Base-by-base conservation (phyloP, 768 basidiomycete genomes). In the Pisolithus marmoratus region DNA sequence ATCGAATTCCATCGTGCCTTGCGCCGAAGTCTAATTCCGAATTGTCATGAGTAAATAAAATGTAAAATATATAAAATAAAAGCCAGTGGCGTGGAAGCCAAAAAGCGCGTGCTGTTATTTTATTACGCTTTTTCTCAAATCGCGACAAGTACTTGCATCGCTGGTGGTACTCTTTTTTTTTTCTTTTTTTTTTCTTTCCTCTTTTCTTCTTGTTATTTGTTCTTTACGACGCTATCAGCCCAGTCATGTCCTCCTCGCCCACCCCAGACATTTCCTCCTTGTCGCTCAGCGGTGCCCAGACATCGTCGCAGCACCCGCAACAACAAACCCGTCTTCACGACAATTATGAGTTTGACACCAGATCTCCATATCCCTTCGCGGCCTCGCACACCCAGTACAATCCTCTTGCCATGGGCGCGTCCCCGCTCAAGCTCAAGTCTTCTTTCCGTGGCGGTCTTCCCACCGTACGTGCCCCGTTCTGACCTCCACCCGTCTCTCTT, bases 331-430 rank as follows among this genome's bases (percentile, higher is more conserved):
- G 86, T 80, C 81, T 85, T 77, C 81, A 90, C 75, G 88, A 91
- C 70, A 72, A 75, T 84, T 88, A 88, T 73, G 86, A 90, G 76
- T 89, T 85, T 74, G 87, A 91, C 66, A 83, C 72, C 86, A 85
- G 66, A 90, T 84, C 69, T 72, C 79, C 41, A 84, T 89, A 63
- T 79, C 66, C 67, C 80, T 67, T 60, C 74, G 69, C 76, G 73
- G 78, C 71, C 62, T 78, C 69, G 72, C 74, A 82, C 69, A 58
- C 72, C 17, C 70, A 60, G 54, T 78, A 72, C 66, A 73, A 68
- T 55, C 71, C 73, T 11, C 79, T 80, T 62, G 79, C 78, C 53
- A 75, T 87, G 60, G 70, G 71, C 56, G 84, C 82, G 58, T 85
- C 87, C 41, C 85, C 87, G 15, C 75, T 85, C 72, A 89, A 88